Base-by-base conservation (phyloP, 129 eudicot genomes). In the Lactuca saligna region DNA sequence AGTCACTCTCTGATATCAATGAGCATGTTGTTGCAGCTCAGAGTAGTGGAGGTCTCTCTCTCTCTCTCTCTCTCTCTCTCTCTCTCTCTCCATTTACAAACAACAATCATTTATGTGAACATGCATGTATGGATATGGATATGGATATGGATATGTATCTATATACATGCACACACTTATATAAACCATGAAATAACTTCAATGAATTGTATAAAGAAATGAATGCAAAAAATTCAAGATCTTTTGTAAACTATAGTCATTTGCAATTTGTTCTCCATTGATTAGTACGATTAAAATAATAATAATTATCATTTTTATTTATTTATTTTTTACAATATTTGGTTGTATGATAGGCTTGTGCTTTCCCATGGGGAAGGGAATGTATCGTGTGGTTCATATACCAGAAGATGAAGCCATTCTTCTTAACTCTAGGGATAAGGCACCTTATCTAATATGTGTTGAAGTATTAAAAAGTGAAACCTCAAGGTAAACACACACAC, bases 321-420 rank as follows among this genome's bases (percentile, higher is more conserved):
- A 1, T 48, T 42, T 34, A 4, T 0, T 8, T 46, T 46, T 46
- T 9, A 46, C n/a, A 3, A 42, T 11, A 55, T 32, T 41, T 44
- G 74, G 33, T 65, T 20, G 54, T 65, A 63, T 59, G 58, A n/a
- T 78, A 93, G 99, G 97, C 8, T 87, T 93, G 57, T 89, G 95
- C 79, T 93, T 89, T 72, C 99, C 99, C 1, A 87, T 93, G 95
- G 99, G 99, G 34, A 89, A 78, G 71, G 99, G 99, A 68, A 79
- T 89, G 88, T 85, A 86, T 70, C 92, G 99, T 58, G 99, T 93
- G 57, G 88, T 93, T 68, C 91, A 93, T 69, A 89, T 93, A 66
- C 99, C 99, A 37, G 99, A 89, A 79, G 97, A 93, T 78, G 99
- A 93, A 84, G 97, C 97, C 9, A 90, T 89, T 71, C 99, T 93